Evolutionary conservation across 2,329 filamentous ascomycete genomes (phyloP).

Genomic region (Xylaria multiplex): DNA sequence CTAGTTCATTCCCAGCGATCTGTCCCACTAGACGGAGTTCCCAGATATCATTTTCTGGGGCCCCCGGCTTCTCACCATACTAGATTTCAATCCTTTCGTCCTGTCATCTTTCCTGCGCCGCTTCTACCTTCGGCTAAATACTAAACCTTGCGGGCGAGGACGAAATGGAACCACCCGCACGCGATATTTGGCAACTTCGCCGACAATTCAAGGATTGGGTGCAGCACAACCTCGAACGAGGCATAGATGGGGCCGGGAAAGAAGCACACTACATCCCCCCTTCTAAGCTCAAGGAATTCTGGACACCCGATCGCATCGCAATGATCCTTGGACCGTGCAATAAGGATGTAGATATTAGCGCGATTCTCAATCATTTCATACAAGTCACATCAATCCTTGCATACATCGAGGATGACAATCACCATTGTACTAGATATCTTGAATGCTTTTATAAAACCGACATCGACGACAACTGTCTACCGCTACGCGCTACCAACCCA

Average conservation of each 20-base stretch:
- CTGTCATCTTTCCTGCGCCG: neutral
- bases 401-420: neutral
- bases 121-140: neutral
- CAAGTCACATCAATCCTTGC: slow-evolving; percentile 11
- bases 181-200: neutral
- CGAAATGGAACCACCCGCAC: neutral
- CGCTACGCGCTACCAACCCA: neutral
- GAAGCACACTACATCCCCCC: neutral
- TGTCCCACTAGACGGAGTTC: neutral
- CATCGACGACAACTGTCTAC: slow-evolving; percentile 7
- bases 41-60: neutral
- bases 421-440: neutral
- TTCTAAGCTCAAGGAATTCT: neutral
- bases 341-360: neutral
- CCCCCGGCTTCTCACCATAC: neutral
- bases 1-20: neutral
- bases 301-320: neutral
- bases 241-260: slow-evolving; percentile 7
- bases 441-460: neutral
- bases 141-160: neutral
- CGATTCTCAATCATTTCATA: neutral
- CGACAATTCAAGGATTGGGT: slow-evolving; percentile 1
- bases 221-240: neutral
- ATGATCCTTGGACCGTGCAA: neutral
- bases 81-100: neutral